Evolutionary conservation across 805 yeast species (phyloP).

Genomic region (Candida glaebosa): DNA sequence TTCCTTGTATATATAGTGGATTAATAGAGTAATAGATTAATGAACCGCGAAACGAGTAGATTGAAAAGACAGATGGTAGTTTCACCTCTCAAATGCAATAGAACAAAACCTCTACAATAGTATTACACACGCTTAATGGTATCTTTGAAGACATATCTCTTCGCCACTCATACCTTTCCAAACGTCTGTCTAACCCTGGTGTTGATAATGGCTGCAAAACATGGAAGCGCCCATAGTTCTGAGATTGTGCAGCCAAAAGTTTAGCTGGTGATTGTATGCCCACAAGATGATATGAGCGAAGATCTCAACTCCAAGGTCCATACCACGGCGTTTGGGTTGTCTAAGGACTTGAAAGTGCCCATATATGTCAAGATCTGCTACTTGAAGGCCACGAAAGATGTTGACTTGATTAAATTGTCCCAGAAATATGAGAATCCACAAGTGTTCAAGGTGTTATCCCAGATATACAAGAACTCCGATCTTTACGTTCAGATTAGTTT

Average conservation of each 20-base stretch:
- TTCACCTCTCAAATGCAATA: too few relatives aligned
- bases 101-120: too few relatives aligned
- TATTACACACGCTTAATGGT: too few relatives aligned
- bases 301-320: slow-evolving; percentile 7
- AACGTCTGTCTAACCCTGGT: too few relatives aligned
- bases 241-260: neutral
- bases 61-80: too few relatives aligned
- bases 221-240: neutral
- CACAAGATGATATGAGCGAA: slow-evolving; percentile 9
- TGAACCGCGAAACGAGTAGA: too few relatives aligned
- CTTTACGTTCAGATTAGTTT: slow-evolving; percentile 29
- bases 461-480: slow-evolving; percentile 32
- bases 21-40: slow-evolving; percentile 2
- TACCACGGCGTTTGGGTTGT: slow-evolving; percentile 36
- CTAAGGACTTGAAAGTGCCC: slow-evolving; percentile 33
- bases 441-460: slow-evolving; percentile 30
- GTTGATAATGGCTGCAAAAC: slow-evolving; percentile 2
- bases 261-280: neutral
- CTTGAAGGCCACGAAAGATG: slow-evolving; percentile 14
- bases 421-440: slow-evolving; percentile 32
- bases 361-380: slow-evolving; percentile 30
- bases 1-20: neutral
- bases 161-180: too few relatives aligned
- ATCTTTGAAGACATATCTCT: too few relatives aligned
- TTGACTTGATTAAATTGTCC: slow-evolving; percentile 21